phyloP scores from a whole-genome alignment of 75 land plant species.

The Larix kaempferi region DNA sequence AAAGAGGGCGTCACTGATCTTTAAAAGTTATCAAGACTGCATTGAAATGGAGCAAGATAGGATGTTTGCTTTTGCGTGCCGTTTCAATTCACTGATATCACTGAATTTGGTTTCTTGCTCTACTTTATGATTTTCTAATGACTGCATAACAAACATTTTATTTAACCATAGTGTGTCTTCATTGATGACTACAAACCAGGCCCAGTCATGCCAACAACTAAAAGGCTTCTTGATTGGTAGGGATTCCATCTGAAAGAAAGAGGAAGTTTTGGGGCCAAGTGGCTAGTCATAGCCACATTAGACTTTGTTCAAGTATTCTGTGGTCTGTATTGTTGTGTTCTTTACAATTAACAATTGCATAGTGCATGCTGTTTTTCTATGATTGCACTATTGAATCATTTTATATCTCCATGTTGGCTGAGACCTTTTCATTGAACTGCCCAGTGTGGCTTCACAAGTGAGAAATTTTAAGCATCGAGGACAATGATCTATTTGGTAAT shows the following conservation, averaged over 20 bases:
- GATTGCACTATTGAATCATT: background rate
- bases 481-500: constrained; percentile 2
- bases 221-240: background rate
- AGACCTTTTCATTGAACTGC: constrained; percentile 7
- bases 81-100: no score
- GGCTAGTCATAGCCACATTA: no score
- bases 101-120: no score
- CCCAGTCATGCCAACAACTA: constrained; percentile 56
- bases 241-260: background rate
- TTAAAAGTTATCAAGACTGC: constrained; percentile 90
- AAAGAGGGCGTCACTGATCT: constrained; percentile 84
- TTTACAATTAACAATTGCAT: background rate
- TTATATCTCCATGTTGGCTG: background rate
- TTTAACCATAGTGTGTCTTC: constrained; percentile 71
- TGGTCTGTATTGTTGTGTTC: background rate
- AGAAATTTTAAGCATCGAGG: background rate
- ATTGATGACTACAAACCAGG: constrained; percentile 71
- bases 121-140: background rate
- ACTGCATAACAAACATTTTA: background rate
- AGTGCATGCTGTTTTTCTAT: background rate
- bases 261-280: background rate
- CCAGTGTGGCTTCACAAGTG: background rate
- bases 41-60: constrained; percentile 86
- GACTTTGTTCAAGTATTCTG: background rate
- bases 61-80: background rate